A percentile compares a stretch with the other conserved stretches of the same genome.
Evolutionary conservation across 352 stramenopile genomes (phyloP).

Genomic region (Pythium monospermum): DNA sequence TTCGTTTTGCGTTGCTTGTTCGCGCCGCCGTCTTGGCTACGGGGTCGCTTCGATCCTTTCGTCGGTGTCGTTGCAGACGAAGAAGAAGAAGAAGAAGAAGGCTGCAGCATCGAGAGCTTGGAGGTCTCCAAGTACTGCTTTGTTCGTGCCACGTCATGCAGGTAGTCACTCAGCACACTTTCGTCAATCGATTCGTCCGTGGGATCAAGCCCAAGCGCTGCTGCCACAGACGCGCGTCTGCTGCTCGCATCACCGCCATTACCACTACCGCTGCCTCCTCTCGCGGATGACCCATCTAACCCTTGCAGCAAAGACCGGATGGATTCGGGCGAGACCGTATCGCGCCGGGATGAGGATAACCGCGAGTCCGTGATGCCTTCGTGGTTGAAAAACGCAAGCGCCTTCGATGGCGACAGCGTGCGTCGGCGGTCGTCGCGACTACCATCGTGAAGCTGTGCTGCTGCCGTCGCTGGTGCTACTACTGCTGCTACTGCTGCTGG

Average conservation of each 20-base stretch:
- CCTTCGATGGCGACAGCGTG: slow-evolving; percentile 49
- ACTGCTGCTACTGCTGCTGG: not conserved
- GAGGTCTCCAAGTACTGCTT: slow-evolving; percentile 20
- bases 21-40: not conserved
- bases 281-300: not conserved
- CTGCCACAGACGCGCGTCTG: slow-evolving; percentile 6
- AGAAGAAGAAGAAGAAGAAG: no score
- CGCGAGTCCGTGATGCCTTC: slow-evolving; percentile 14
- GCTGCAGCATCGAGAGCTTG: slow-evolving; percentile 28
- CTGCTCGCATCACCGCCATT: slow-evolving; percentile 5
- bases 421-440: slow-evolving; percentile 11
- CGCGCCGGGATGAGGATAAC: slow-evolving; percentile 13
- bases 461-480: not conserved
- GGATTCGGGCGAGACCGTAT: slow-evolving; percentile 28
- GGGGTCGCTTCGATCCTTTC: slow-evolving; percentile 2
- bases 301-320: slow-evolving; percentile 22
- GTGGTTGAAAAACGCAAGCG: slow-evolving; percentile 24
- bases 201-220: not conserved
- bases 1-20: not conserved
- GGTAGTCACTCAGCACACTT: slow-evolving; percentile 2
- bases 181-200: slow-evolving; percentile 8
- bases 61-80: slow-evolving; percentile 1
- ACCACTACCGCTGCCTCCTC: no score
- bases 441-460: not conserved
- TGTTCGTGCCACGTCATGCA: slow-evolving; percentile 10